A percentile compares a stretch with the other conserved stretches of the same genome.
Conservation (phyloP, 2,329 filamentous ascomycete species). For the Phialocephala sp. region DNA sequence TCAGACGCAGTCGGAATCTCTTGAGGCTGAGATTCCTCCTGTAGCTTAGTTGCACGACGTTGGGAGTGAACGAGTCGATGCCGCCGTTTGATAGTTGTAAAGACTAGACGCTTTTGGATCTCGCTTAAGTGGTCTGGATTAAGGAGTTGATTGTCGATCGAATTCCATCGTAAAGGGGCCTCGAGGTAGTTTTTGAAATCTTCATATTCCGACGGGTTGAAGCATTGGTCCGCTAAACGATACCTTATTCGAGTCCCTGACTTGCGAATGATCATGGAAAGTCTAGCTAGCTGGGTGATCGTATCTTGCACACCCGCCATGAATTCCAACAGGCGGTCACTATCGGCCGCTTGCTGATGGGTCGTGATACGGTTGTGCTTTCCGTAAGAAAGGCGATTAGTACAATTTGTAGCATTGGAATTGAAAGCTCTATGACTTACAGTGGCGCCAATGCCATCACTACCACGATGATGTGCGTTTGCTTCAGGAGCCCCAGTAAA, state of each 20-base stretch:
- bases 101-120: background rate
- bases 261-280: background rate
- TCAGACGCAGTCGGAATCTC: no score
- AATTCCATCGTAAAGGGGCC: background rate
- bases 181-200: background rate
- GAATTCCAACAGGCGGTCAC: background rate
- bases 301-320: background rate
- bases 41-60: no score
- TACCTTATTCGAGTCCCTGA: background rate
- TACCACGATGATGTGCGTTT: background rate
- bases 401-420: background rate
- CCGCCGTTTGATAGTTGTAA: background rate
- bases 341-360: background rate
- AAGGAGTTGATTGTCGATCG: background rate
- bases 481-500: background rate
- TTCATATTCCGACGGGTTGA: background rate
- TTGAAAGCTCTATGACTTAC: background rate
- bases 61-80: background rate
- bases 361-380: background rate
- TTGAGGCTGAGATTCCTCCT: no score
- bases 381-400: background rate
- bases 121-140: background rate
- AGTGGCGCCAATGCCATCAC: background rate
- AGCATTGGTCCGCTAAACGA: background rate
- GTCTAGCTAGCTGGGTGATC: background rate